Evolutionary conservation across 176 grass and related monocot genomes (phyloP).

Genomic region (Oropetium thomaeum): DNA sequence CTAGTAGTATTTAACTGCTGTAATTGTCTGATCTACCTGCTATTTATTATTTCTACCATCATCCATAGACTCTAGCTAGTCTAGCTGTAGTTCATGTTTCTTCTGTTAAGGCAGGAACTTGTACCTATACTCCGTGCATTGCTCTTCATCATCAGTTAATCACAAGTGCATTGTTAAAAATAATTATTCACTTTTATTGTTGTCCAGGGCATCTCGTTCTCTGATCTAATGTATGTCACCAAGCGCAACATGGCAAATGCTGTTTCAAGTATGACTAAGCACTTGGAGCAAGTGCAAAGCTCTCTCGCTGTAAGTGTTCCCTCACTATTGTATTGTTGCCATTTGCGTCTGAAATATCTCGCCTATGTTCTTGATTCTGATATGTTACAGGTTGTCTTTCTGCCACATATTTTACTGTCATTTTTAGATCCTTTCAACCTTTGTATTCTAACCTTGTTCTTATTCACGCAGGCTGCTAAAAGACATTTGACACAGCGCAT

Average conservation of each 20-base stretch:
- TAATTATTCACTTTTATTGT: slow-evolving; percentile 20
- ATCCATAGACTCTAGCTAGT: background rate
- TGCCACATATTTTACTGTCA: background rate
- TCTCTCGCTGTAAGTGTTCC: slow-evolving; percentile 75
- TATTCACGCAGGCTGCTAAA: slow-evolving; percentile 76
- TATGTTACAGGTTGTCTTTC: background rate
- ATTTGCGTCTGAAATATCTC: background rate
- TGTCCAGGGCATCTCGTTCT: slow-evolving; percentile 72
- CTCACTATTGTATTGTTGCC: background rate
- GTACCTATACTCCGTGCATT: slow-evolving; percentile 11
- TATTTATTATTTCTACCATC: no score
- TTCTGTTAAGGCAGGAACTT: slow-evolving; percentile 1
- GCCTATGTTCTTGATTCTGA: background rate
- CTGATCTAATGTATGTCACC: slow-evolving; percentile 95
- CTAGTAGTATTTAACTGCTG: slow-evolving; percentile 1
- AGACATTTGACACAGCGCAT: slow-evolving; percentile 95
- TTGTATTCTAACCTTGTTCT: slow-evolving; percentile 16
- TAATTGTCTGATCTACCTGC: no score
- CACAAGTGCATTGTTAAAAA: background rate
- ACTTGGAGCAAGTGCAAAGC: slow-evolving; percentile 81
- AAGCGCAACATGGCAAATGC: slow-evolving; percentile 86
- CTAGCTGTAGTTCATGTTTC: background rate
- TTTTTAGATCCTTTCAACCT: background rate
- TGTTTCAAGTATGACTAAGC: slow-evolving; percentile 91
- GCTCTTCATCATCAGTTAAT: background rate